Evolutionary conservation across 805 yeast species (phyloP), one percentile per base, ranked within the genome.

Genomic region (Priceomyces medius): DNA sequence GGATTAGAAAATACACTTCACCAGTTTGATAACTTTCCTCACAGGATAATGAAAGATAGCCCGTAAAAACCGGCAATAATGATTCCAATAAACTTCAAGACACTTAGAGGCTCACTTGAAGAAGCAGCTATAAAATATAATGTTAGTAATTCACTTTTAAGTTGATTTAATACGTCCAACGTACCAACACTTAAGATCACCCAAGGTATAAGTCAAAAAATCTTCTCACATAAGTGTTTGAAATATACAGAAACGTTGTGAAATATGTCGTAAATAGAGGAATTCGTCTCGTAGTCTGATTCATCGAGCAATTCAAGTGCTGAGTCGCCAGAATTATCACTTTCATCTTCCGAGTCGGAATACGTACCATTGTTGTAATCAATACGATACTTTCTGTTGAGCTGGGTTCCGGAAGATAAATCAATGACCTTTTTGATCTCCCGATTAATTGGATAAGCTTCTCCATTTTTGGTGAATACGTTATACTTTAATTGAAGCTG

Each of bases 401-500:
- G 48, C 48, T 38, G 52, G 53, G 37, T 41, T 47, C 38, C 49
- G 20, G 43, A 54, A 49, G 20, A 49, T 35, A 47, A 33, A 31
- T 50, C 55, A 47, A 39, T 37, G 7, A 33, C 41, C 26, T 48
- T 37, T 40, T 44, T 45, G 49, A 67, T 48, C 42, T 51, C 31
- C 5, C 64, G 58, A 9, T 46, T 44, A 4, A 57, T 51, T 23
- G 47, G 45, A 42, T 70, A 61, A 37, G 55, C 36, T 43, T 54
- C 47, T 0, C 84, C 83, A 49, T 76, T 68, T 1, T 58, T 51
- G 38, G 68, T 71, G 37, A 56, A 63, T 5, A 83, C 70, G 37
- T 67, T 63, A 49, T 53, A 73, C 5, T 63, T 64, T 1, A 79
- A 65, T 7, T 47, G 46, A 41, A 80, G 51, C 31, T 80, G 81